A percentile compares a stretch with the other conserved stretches of the same genome.
Conservation (phyloP, 1,284 basidiomycete species). For the Trichosporon sp. region DNA sequence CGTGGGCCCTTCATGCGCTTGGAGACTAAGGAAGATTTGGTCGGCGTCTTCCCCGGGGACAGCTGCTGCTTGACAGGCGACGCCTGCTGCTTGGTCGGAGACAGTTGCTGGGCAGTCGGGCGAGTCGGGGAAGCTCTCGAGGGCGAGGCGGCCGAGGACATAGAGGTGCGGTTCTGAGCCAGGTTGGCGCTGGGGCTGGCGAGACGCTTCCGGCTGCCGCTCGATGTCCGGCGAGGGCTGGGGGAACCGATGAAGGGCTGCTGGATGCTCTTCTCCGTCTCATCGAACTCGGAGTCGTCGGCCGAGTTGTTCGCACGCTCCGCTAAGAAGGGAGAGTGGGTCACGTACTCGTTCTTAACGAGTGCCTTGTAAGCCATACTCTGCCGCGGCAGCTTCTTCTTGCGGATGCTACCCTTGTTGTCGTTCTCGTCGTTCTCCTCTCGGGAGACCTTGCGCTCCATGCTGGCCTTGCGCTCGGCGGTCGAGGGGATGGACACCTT, state of each 20-base stretch:
- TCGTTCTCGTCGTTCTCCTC: conserved; percentile 55
- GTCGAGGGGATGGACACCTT: conserved; percentile 28
- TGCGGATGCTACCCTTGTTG: neutral
- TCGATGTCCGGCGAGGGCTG: conserved; percentile 27
- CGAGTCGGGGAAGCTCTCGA: conserved; percentile 24
- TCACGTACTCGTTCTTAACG: conserved; percentile 68
- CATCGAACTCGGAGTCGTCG: neutral
- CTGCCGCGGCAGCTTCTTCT: conserved; percentile 56
- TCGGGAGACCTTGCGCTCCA: conserved; percentile 17
- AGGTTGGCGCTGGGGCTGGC: conserved; percentile 25
- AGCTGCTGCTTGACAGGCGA: conserved; percentile 8
- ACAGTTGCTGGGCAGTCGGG: conserved; percentile 16
- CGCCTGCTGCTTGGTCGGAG: conserved; percentile 26
- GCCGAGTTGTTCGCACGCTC: conserved; percentile 11
- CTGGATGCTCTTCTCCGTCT: conserved; percentile 8
- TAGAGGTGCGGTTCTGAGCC: conserved; percentile 16
- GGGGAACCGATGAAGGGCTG: conserved; percentile 30
- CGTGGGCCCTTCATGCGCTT: conserved; percentile 77
- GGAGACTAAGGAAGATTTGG: conserved; percentile 65
- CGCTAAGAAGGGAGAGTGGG: conserved; percentile 72
- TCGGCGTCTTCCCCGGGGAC: conserved; percentile 24
- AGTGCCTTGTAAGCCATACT: conserved; percentile 69
- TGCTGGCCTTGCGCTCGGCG: conserved; percentile 18
- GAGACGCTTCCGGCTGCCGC: conserved; percentile 22
- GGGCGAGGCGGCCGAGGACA: conserved; percentile 37